Percentiles rank a stretch among this genome's conserved stretches.
These are phyloP conservation scores for Dinochytrium kinnereticum DNA, from an alignment of 371 early-diverging fungal species.

Conservation along the genomic window DNA sequence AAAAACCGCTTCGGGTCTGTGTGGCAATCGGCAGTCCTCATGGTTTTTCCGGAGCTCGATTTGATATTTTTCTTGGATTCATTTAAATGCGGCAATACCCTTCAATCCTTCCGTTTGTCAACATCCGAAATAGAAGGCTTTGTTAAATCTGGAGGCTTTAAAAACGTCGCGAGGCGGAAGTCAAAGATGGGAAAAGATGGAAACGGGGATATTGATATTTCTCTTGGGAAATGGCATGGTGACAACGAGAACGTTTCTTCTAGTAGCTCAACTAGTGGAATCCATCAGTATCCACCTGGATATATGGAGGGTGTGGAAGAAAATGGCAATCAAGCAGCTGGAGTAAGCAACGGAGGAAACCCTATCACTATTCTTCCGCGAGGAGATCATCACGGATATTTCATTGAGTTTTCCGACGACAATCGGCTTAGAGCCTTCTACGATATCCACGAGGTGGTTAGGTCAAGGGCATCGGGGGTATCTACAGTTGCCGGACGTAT, in stretches of 20 bases:
- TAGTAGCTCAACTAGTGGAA: background rate
- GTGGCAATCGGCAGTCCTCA: constrained; percentile 9
- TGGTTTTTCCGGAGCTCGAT: constrained; percentile 11
- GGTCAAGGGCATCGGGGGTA: constrained; percentile 1
- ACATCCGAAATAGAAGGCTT: constrained; percentile 6
- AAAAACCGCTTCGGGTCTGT: background rate
- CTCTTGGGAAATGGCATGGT: background rate
- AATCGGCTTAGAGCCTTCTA: background rate
- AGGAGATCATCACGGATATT: constrained; percentile 5
- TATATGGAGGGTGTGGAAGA: background rate
- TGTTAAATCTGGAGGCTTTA: background rate
- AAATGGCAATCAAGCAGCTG: background rate
- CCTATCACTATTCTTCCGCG: background rate
- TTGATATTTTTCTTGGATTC: constrained; percentile 11
- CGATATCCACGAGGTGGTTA: constrained; percentile 1
- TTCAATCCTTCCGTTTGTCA: background rate
- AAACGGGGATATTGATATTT: background rate
- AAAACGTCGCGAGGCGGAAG: no score
- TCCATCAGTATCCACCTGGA: background rate
- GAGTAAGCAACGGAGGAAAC: background rate
- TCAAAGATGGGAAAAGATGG: background rate
- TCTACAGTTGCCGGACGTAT: background rate
- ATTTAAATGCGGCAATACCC: background rate
- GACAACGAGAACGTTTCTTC: background rate
- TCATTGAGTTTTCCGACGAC: constrained; percentile 3